Base-by-base conservation (phyloP, 306 rosid species). In the Mimosa pudica region DNA sequence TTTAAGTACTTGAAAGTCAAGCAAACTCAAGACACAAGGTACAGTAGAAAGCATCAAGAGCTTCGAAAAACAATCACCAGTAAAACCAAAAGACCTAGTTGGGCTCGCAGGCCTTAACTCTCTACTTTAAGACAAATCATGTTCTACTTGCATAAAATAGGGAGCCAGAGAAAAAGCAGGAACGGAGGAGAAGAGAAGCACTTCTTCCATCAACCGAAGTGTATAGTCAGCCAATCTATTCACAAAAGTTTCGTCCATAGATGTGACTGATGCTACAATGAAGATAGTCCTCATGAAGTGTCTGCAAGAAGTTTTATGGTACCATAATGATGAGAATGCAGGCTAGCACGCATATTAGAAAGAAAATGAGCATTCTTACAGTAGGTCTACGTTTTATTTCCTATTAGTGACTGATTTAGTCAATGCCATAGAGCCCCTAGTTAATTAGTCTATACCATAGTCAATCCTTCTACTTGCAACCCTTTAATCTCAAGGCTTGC, bases 301-400 rank as follows among this genome's bases (percentile, higher is more conserved):
- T 72, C 76, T 72, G 76, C 76, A 72, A 51, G 42, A 71, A 71
- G 76, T 72, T 51, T 70, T 45, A 24, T 45, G 49, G 74, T 46
- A 70, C 55, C 74, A 70, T 70, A 6, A 46, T 20, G 55, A 16
- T 70, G 35, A 70, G 74, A 46, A 70, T 24, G 51, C 42, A 20
- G 32, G 7, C 33, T 45, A 70, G 74, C 55, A 46, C 52, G 45
- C 18, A 55, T 44, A 70, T 70, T 10, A 45, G 20, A 12, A 70
- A 70, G 57, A 45, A 70, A 46, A 45, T 5, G 55, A 18, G 74
- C 55, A 70, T 70, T 70, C 18, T 70, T 24, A 10, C 18, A 44
- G 57, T 70, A 55, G 45, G 16, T 36, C 76, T 76, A 18, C 36
- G 64, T 57, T 75, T 66, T 57, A 71, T 57, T 77, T 58, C 69